These are phyloP conservation scores for Mallotus repandus DNA, from an alignment of 441 rosid species.

Conservation along the genomic window DNA sequence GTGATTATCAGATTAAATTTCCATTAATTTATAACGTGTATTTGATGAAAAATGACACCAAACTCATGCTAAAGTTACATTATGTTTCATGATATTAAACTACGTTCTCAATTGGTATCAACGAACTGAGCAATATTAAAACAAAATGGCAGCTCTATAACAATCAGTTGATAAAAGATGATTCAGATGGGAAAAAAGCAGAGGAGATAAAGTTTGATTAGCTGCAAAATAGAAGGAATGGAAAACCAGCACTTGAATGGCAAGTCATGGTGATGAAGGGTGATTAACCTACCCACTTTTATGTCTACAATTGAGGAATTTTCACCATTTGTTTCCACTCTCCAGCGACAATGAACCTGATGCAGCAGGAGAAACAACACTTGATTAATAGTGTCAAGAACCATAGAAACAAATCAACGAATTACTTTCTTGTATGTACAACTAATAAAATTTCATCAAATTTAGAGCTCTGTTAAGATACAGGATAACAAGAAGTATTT, in stretches of 20 bases:
- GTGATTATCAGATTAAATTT: slow-evolving; percentile 11
- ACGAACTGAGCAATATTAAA: too few species aligned
- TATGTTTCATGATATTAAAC: too few species aligned
- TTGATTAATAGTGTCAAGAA: too few species aligned
- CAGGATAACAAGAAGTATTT: not conserved
- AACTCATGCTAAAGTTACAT: too few species aligned
- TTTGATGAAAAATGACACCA: too few species aligned
- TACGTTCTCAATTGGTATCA: too few species aligned
- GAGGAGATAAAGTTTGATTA: not conserved
- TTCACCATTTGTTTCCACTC: slow-evolving; percentile 61
- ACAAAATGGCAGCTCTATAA: too few species aligned
- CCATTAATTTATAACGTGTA: not conserved
- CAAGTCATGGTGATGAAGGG: too few species aligned
- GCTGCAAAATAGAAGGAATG: not conserved
- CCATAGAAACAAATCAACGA: not conserved
- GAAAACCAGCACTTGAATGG: not conserved
- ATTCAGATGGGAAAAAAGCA: not conserved
- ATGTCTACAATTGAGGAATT: slow-evolving; percentile 58
- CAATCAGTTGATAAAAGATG: too few species aligned
- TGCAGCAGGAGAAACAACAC: slow-evolving; percentile 24
- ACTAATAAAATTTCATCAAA: not conserved
- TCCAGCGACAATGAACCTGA: slow-evolving; percentile 94
- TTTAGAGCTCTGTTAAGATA: not conserved
- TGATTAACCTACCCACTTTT: slow-evolving; percentile 73
- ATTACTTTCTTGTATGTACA: not conserved